Conservation (phyloP, 1,284 basidiomycete genomes). For the Paramarasmius palmivorus region DNA sequence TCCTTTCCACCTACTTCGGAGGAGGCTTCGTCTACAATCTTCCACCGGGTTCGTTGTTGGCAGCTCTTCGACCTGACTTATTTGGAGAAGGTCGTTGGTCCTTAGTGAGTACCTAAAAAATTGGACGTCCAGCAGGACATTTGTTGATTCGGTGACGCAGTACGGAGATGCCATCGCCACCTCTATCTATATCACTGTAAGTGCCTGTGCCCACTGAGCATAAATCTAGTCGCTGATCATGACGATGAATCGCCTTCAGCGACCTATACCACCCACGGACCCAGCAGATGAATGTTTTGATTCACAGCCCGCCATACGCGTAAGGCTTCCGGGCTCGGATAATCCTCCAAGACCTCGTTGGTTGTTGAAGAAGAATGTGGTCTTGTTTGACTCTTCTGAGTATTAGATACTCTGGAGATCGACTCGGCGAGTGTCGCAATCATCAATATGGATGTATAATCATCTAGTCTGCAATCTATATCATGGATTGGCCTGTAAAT, state of each 20-base stretch:
- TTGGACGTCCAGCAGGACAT: too few species aligned
- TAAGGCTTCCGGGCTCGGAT: constrained; percentile 1
- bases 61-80: constrained; percentile 3
- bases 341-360: constrained; percentile 3
- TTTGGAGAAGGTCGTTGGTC: not conserved
- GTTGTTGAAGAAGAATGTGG: not conserved
- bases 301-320: not conserved
- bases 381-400: not conserved
- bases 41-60: constrained; percentile 5
- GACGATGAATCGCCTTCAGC: not conserved
- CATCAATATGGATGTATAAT: too few species aligned
- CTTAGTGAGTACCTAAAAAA: not conserved
- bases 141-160: not conserved
- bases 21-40: not conserved
- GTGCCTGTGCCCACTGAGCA: too few species aligned
- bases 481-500: constrained; percentile 41
- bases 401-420: too few species aligned
- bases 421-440: too few species aligned
- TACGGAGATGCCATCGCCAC: constrained; percentile 1
- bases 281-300: constrained; percentile 1
- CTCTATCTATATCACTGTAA: constrained; percentile 1
- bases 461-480: too few species aligned
- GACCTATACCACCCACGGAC: not conserved
- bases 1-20: constrained; percentile 10
- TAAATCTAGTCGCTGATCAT: not conserved